Percentiles rank a stretch among this genome's conserved stretches.
phyloP scores from a whole-genome alignment of 78 protist genomes.

The Capsaspora owczarzaki region DNA sequence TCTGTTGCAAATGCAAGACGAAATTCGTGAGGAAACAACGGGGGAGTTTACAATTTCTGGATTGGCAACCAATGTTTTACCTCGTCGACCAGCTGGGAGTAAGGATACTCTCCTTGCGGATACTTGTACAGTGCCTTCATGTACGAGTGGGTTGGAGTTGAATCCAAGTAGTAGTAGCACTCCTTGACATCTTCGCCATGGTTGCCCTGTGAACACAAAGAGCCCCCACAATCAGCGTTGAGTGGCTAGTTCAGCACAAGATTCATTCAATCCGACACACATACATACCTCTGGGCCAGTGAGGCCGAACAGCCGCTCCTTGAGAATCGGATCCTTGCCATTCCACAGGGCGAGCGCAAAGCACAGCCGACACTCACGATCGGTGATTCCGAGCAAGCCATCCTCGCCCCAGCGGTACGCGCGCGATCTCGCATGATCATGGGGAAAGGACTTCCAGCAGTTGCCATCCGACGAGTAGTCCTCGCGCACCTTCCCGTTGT shows the following conservation, averaged over 20 bases:
- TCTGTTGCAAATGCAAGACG: too few species aligned
- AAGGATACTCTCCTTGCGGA: constrained; percentile 67
- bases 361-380: constrained; percentile 39
- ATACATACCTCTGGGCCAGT: constrained; percentile 43
- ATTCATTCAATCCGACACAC: background rate
- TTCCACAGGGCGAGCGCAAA: constrained; percentile 64
- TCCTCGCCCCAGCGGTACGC: constrained; percentile 86
- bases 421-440: constrained; percentile 47
- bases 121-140: constrained; percentile 64
- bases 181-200: constrained; percentile 57
- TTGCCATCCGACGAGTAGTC: constrained; percentile 43
- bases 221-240: too few species aligned
- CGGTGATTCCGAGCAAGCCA: constrained; percentile 46
- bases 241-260: background rate
- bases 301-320: constrained; percentile 72
- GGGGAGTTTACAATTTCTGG: too few species aligned
- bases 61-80: too few species aligned
- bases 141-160: constrained; percentile 65
- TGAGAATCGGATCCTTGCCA: constrained; percentile 65
- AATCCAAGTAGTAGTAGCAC: constrained; percentile 41
- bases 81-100: constrained; percentile 26
- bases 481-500: too few species aligned
- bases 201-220: constrained; percentile 5
- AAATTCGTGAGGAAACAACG: too few species aligned
- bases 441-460: constrained; percentile 61